A percentile compares a stretch with the other conserved stretches of the same genome.
phyloP scores from a whole-genome alignment of 2,329 filamentous ascomycete species.

The Alternaria rosae region DNA sequence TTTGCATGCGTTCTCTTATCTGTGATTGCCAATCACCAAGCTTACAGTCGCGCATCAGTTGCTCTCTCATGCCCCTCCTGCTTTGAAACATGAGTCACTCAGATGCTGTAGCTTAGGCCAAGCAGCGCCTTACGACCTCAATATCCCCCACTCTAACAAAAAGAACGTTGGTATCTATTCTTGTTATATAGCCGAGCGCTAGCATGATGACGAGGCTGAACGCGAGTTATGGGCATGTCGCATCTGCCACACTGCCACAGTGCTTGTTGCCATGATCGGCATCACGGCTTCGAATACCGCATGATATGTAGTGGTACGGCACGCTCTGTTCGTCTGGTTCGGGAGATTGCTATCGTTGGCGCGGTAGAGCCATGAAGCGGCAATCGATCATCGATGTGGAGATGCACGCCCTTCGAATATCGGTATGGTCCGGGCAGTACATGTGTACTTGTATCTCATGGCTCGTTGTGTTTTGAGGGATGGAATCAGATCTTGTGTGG shows the following conservation, averaged over 20 bases:
- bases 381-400: neutral
- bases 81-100: neutral
- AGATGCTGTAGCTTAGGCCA: neutral
- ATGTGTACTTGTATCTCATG: neutral
- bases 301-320: neutral
- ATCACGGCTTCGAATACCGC: neutral
- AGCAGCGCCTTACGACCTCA: neutral
- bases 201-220: neutral
- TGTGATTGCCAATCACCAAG: neutral
- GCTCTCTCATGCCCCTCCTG: neutral
- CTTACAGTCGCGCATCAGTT: neutral
- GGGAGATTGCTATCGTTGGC: neutral
- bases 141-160: neutral
- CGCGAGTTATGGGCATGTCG: neutral
- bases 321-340: neutral
- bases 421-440: neutral
- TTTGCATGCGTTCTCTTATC: neutral
- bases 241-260: neutral
- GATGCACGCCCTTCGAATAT: neutral
- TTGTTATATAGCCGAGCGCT: neutral
- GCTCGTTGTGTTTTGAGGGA: neutral
- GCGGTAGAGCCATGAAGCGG: neutral
- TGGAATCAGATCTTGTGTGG: neutral
- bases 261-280: conserved; percentile 5
- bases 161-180: neutral